phyloP scores from a whole-genome alignment of 2,329 filamentous ascomycete genomes.

The Chlorencoelia australis region DNA sequence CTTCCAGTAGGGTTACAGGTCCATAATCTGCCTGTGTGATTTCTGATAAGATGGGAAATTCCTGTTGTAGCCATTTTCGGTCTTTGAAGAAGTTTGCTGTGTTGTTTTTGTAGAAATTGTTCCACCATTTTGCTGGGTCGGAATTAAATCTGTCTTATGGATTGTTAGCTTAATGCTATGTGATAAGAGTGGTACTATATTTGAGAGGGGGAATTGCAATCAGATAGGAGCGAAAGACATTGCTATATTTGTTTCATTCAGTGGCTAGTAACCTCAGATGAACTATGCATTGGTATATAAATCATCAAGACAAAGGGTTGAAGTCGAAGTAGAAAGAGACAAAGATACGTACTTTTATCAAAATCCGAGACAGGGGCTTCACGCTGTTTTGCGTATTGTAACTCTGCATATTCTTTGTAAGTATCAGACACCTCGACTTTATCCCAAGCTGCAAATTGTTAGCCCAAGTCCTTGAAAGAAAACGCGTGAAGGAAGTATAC shows the following conservation, averaged over 20 bases:
- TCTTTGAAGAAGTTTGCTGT: conserved; percentile 98
- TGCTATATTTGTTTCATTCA: conserved; percentile 49
- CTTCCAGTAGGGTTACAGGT: conserved; percentile 66
- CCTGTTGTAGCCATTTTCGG: conserved; percentile 91
- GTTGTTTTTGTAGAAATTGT: conserved; percentile 97
- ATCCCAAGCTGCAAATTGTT: no score
- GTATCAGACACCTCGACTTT: conserved; percentile 87
- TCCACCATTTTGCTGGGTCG: conserved; percentile 94
- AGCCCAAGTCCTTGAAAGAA: no score
- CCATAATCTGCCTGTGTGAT: conserved; percentile 64
- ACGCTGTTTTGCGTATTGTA: conserved; percentile 78
- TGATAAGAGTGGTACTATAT: conserved; percentile 6
- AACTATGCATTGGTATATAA: conserved; percentile 53
- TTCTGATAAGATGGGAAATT: conserved; percentile 80
- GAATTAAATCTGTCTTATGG: conserved; percentile 68
- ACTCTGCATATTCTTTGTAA: conserved; percentile 76
- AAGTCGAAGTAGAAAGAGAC: conserved; percentile 1
- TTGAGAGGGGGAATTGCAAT: conserved; percentile 28
- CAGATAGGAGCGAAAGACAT: conserved; percentile 70
- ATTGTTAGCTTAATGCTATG: conserved; percentile 31
- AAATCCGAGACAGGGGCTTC: conserved; percentile 83
- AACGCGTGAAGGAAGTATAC: no score
- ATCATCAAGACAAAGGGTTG: conserved; percentile 39
- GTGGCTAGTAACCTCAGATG: conserved; percentile 47
- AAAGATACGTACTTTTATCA: conserved; percentile 59